Percentiles rank a stretch among this genome's conserved stretches.
Conservation (phyloP, 139 green algal species). For the Deuterostichococcus epilithicus region DNA sequence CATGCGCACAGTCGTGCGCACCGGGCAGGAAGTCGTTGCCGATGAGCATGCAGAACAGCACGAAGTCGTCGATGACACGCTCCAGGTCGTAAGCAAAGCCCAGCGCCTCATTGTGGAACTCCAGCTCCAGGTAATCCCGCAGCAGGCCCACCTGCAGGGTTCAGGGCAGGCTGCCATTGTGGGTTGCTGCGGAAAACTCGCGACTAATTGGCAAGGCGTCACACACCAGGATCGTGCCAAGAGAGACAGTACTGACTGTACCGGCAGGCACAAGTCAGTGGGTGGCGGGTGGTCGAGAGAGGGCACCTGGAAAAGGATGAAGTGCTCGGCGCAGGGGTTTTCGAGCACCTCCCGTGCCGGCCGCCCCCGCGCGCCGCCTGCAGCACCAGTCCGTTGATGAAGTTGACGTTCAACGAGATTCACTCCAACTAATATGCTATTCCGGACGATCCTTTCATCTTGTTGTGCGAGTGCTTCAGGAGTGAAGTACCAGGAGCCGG, state of each 20-base stretch:
- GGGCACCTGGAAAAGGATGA: constrained; percentile 80
- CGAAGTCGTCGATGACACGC: constrained; percentile 90
- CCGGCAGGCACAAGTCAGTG: no score
- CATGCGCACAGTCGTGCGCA: background rate
- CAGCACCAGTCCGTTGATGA: constrained; percentile 31
- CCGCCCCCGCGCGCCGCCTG: constrained; percentile 63
- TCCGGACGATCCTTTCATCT: no score
- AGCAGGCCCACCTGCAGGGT: constrained; percentile 52
- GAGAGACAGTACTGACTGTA: no score
- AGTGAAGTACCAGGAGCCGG: no score
- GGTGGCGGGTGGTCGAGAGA: no score
- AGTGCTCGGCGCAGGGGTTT: constrained; percentile 85
- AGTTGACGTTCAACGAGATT: background rate
- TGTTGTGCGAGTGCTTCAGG: no score
- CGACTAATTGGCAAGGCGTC: no score
- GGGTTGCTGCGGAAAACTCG: no score
- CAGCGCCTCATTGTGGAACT: constrained; percentile 48
- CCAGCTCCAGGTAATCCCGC: constrained; percentile 84
- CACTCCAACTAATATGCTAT: no score
- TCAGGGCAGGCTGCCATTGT: no score
- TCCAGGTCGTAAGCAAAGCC: constrained; percentile 68
- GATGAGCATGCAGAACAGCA: constrained; percentile 94
- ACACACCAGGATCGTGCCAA: no score
- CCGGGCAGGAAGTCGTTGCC: constrained; percentile 94
- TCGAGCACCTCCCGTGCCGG: constrained; percentile 80